Conservation (phyloP, 768 basidiomycete species). For the Leccinum disarticulatum region DNA sequence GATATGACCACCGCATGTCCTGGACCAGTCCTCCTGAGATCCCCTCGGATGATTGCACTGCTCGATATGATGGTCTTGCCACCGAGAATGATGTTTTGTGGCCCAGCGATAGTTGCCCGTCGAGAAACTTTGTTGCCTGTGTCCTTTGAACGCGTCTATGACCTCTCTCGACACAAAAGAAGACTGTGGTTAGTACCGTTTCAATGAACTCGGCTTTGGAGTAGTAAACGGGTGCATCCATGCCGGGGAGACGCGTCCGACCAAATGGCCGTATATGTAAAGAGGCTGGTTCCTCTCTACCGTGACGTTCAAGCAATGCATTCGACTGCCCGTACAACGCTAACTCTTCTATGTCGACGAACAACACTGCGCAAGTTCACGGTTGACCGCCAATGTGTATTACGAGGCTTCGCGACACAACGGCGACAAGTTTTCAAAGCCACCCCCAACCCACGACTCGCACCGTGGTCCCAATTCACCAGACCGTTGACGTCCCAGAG, state of each 20-base stretch:
- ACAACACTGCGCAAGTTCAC: slow-evolving; percentile 4
- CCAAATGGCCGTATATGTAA: not conserved
- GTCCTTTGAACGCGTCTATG: slow-evolving; percentile 51
- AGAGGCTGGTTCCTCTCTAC: not conserved
- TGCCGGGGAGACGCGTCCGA: slow-evolving; percentile 30
- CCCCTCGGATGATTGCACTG: slow-evolving; percentile 89
- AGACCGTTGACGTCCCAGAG: not conserved
- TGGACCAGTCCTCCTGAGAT: slow-evolving; percentile 83
- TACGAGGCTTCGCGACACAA: not conserved
- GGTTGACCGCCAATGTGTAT: slow-evolving; percentile 1
- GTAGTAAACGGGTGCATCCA: slow-evolving; percentile 79
- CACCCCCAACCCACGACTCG: not conserved
- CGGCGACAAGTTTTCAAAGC: not conserved
- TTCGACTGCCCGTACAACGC: slow-evolving; percentile 4
- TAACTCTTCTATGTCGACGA: slow-evolving; percentile 18
- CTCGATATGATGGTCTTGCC: slow-evolving; percentile 96
- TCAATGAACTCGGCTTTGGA: slow-evolving; percentile 85
- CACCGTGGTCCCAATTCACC: slow-evolving; percentile 8
- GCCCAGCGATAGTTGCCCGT: slow-evolving; percentile 86
- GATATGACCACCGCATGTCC: slow-evolving; percentile 94
- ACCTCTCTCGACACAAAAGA: not conserved
- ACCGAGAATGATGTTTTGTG: slow-evolving; percentile 95
- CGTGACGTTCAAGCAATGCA: slow-evolving; percentile 4
- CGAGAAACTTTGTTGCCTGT: slow-evolving; percentile 96
- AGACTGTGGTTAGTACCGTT: slow-evolving; percentile 50